Evolutionary conservation across 345 rosid genomes (phyloP).

Genomic region (Salix suchowensis): DNA sequence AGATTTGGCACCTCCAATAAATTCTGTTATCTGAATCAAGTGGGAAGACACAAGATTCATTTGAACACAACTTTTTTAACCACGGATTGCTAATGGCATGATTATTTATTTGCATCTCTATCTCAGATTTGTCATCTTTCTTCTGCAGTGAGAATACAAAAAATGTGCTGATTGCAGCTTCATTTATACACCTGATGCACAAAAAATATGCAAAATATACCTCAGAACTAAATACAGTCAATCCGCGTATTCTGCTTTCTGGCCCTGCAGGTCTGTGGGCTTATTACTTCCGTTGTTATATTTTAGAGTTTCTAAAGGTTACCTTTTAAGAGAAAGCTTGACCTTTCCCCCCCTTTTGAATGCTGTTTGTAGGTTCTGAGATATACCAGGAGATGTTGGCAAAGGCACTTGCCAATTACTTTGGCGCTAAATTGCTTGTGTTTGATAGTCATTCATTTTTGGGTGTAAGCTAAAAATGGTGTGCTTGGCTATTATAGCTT

Average conservation of each 20-base stretch:
- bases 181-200: slow-evolving; percentile 77
- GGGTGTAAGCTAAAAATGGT: slow-evolving; percentile 57
- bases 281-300: neutral
- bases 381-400: slow-evolving; percentile 89
- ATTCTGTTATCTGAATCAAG: neutral
- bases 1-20: neutral
- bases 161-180: slow-evolving; percentile 68
- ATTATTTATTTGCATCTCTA: neutral
- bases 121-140: slow-evolving; percentile 2
- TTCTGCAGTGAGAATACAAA: slow-evolving; percentile 70
- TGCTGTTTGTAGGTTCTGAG: slow-evolving; percentile 64
- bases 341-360: slow-evolving; percentile 2
- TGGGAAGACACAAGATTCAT: neutral
- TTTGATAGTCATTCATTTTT: slow-evolving; percentile 71
- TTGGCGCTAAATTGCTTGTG: slow-evolving; percentile 75
- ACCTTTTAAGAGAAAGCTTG: neutral
- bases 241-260: slow-evolving; percentile 86
- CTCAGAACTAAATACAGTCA: slow-evolving; percentile 58
- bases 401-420: slow-evolving; percentile 78
- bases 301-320: neutral
- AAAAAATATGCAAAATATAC: slow-evolving; percentile 69
- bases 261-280: slow-evolving; percentile 78
- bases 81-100: neutral
- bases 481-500: slow-evolving; percentile 5
- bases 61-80: neutral